A percentile compares a stretch with the other conserved stretches of the same genome.
phyloP scores from a whole-genome alignment of 2,329 filamentous ascomycete genomes.

The Claviceps cyperi region DNA sequence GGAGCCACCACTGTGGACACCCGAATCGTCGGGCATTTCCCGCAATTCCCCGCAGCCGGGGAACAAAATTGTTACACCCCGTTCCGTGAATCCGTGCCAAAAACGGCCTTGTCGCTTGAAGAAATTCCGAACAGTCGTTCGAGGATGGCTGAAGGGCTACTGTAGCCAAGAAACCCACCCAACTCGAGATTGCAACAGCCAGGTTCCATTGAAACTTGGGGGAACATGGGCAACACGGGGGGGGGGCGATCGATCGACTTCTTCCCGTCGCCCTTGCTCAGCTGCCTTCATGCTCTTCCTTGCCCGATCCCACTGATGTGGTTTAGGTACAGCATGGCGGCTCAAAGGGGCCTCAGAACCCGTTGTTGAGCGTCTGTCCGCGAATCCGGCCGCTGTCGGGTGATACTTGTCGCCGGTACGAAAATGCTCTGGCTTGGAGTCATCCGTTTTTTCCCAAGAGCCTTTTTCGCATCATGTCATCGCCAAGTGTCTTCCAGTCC shows the following conservation, averaged over 20 bases:
- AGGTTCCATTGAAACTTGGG: too few relatives aligned
- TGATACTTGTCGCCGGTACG: neutral
- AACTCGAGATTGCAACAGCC: too few relatives aligned
- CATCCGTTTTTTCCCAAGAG: neutral
- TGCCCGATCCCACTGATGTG: neutral
- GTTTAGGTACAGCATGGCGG: neutral
- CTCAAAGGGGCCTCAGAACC: neutral
- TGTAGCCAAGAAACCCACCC: too few relatives aligned
- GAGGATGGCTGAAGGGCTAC: too few relatives aligned
- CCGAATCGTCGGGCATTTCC: neutral
- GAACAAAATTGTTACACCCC: neutral
- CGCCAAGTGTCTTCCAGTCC: neutral
- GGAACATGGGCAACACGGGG: too few relatives aligned
- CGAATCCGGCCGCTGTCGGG: neutral
- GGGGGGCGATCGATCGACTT: too few relatives aligned
- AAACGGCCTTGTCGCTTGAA: too few relatives aligned
- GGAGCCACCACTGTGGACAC: neutral
- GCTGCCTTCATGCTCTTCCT: neutral
- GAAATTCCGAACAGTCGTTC: too few relatives aligned
- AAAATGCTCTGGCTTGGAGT: neutral
- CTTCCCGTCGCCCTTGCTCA: too few relatives aligned
- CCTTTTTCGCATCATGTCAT: neutral
- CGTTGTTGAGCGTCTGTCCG: neutral
- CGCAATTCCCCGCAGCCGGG: neutral
- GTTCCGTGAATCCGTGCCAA: neutral